Percentiles rank a stretch among this genome's conserved stretches.
These are phyloP conservation scores for Grigorovia transvaalensis DNA, from an alignment of 805 yeast species.

Conservation along the genomic window DNA sequence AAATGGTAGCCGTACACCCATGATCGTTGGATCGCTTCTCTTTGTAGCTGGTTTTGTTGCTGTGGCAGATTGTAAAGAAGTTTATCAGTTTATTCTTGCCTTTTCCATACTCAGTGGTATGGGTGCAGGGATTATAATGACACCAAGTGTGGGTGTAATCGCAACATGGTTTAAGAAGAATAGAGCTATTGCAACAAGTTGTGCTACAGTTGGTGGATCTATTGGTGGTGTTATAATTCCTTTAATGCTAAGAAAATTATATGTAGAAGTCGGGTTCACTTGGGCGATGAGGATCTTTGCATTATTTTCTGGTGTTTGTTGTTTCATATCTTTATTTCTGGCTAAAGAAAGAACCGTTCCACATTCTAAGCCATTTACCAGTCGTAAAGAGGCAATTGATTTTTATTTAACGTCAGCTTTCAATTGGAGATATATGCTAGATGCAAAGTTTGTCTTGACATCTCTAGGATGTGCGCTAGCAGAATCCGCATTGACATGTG, in stretches of 20 bases:
- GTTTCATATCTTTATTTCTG: conserved; percentile 28
- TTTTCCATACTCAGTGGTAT: conserved; percentile 48
- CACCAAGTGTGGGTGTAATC: conserved; percentile 51
- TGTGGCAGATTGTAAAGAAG: conserved; percentile 40
- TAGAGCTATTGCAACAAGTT: conserved; percentile 47
- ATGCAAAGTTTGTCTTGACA: conserved; percentile 34
- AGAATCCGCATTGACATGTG: conserved; percentile 38
- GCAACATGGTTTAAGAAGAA: conserved; percentile 56
- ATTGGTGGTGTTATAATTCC: conserved; percentile 50
- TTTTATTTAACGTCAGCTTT: conserved; percentile 25
- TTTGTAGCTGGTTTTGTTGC: conserved; percentile 46
- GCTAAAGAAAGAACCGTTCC: conserved; percentile 33
- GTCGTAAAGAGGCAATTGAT: conserved; percentile 22
- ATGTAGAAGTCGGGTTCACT: conserved; percentile 40
- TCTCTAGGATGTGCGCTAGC: conserved; percentile 36
- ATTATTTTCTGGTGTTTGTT: conserved; percentile 35
- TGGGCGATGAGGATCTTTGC: conserved; percentile 53
- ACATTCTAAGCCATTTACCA: conserved; percentile 28
- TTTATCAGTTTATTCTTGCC: conserved; percentile 53
- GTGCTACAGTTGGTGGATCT: conserved; percentile 47
- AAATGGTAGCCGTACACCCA: conserved; percentile 41
- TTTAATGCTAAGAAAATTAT: conserved; percentile 40
- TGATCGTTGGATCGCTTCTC: conserved; percentile 36
- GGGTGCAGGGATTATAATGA: conserved; percentile 50
- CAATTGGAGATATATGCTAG: conserved; percentile 32